Conservation (phyloP, 805 yeast genomes). For the Pichia heedii region DNA sequence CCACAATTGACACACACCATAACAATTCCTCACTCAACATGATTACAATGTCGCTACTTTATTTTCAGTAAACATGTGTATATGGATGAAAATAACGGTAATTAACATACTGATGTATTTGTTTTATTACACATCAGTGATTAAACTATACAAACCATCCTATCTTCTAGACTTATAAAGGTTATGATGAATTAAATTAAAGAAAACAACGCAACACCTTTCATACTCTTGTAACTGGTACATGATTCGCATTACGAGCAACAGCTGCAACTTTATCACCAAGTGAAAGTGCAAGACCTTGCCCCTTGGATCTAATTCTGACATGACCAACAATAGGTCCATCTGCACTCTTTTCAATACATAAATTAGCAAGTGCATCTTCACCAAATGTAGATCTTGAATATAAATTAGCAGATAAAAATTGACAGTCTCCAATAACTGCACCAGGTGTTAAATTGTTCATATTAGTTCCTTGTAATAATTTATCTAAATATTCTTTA, state of each 20-base stretch:
- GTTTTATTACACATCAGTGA: too few relatives aligned
- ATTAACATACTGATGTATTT: too few relatives aligned
- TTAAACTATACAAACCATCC: too few relatives aligned
- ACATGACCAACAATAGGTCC: slow-evolving; percentile 88
- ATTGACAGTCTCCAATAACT: slow-evolving; percentile 80
- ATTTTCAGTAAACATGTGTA: too few relatives aligned
- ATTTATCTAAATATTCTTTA: slow-evolving; percentile 66
- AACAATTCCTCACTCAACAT: too few relatives aligned
- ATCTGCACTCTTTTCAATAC: slow-evolving; percentile 71
- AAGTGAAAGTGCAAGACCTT: slow-evolving; percentile 88
- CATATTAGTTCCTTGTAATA: slow-evolving; percentile 86
- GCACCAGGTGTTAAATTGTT: slow-evolving; percentile 88
- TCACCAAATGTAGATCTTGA: slow-evolving; percentile 93
- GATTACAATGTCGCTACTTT: too few relatives aligned
- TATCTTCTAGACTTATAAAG: too few relatives aligned
- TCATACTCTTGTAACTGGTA: slow-evolving; percentile 21
- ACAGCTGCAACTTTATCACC: slow-evolving; percentile 91
- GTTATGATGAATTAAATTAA: too few relatives aligned
- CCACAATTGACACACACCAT: too few relatives aligned
- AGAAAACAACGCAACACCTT: too few relatives aligned
- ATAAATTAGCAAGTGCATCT: slow-evolving; percentile 91
- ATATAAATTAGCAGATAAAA: slow-evolving; percentile 88
- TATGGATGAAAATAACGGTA: too few relatives aligned
- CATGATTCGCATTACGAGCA: slow-evolving; percentile 47
- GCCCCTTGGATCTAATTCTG: slow-evolving; percentile 94